These are phyloP conservation scores for Filosporella fistucella DNA, from an alignment of 495 filamentous ascomycete species.

Conservation along the genomic window DNA sequence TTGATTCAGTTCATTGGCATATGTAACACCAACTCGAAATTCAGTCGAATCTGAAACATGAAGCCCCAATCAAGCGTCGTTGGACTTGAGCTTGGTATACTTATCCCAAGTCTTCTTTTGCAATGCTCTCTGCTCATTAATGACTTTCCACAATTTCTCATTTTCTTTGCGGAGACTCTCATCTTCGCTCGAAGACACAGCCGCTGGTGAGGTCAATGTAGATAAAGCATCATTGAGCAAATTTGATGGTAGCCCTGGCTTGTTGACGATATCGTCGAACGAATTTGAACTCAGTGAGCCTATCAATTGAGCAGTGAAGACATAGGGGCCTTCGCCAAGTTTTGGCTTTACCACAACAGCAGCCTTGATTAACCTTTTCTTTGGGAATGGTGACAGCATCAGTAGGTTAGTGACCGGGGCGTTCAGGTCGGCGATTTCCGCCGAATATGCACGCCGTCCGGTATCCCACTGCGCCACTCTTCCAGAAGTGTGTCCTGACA, in stretches of 20 bases:
- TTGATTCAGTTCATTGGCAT: too few species aligned
- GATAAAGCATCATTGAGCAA: slow-evolving; percentile 33
- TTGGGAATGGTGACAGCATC: slow-evolving; percentile 61
- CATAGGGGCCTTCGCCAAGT: slow-evolving; percentile 62
- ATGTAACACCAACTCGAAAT: too few species aligned
- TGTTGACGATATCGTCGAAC: slow-evolving; percentile 8
- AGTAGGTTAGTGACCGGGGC: slow-evolving; percentile 75
- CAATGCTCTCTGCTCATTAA: slow-evolving; percentile 42
- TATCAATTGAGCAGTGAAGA: slow-evolving; percentile 60
- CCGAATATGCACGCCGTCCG: slow-evolving; percentile 55
- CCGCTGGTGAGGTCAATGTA: slow-evolving; percentile 27
- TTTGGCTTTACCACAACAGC: slow-evolving; percentile 68
- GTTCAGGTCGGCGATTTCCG: slow-evolving; percentile 61
- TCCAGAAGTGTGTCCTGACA: slow-evolving; percentile 79
- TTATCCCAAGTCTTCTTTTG: slow-evolving; percentile 44
- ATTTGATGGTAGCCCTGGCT: slow-evolving; percentile 19
- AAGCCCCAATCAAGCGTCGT: slow-evolving; percentile 11
- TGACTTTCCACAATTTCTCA: slow-evolving; percentile 45
- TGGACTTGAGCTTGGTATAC: slow-evolving; percentile 27
- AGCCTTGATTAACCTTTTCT: slow-evolving; percentile 40
- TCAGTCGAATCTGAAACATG: too few species aligned
- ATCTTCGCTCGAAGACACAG: slow-evolving; percentile 26
- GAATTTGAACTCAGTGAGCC: slow-evolving; percentile 21
- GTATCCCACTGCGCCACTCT: slow-evolving; percentile 79
- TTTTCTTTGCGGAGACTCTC: slow-evolving; percentile 41